Percentiles rank a stretch among this genome's conserved stretches.
phyloP scores from a whole-genome alignment of 371 early-diverging fungal genomes.

The Mortierella sp. region DNA sequence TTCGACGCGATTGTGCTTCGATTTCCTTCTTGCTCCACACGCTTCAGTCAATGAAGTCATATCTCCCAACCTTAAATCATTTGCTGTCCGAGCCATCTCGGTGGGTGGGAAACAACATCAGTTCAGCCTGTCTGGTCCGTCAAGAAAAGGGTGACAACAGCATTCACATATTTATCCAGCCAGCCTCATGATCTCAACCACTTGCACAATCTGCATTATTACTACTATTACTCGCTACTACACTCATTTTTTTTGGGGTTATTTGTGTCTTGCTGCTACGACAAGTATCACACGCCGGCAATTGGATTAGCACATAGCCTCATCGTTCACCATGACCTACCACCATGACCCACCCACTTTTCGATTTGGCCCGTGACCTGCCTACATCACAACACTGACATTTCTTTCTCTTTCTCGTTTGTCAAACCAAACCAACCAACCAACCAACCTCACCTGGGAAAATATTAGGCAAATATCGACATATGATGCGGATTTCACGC shows the following conservation, averaged over 20 bases:
- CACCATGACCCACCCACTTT: not conserved
- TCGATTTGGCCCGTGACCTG: not conserved
- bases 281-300: not conserved
- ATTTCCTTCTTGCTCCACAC: constrained; percentile 5
- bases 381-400: not conserved
- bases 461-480: constrained; percentile 51
- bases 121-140: not conserved
- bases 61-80: not conserved
- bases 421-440: not conserved
- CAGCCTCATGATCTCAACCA: not conserved
- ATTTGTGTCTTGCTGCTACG: not conserved
- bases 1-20: constrained; percentile 8
- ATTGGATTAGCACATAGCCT: not conserved
- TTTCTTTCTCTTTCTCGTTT: not conserved
- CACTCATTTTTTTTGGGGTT: not conserved
- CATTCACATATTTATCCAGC: not conserved
- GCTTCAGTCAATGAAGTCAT: not conserved
- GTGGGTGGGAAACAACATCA: not conserved
- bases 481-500: constrained; percentile 52
- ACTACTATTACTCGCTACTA: not conserved
- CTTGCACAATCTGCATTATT: not conserved
- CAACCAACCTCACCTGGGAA: not conserved
- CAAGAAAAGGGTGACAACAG: not conserved
- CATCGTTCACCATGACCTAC: not conserved
- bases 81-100: not conserved